Percentiles rank a stretch among this genome's conserved stretches.
Evolutionary conservation across 441 rosid species (phyloP).

Genomic region (Euphorbia corollata): DNA sequence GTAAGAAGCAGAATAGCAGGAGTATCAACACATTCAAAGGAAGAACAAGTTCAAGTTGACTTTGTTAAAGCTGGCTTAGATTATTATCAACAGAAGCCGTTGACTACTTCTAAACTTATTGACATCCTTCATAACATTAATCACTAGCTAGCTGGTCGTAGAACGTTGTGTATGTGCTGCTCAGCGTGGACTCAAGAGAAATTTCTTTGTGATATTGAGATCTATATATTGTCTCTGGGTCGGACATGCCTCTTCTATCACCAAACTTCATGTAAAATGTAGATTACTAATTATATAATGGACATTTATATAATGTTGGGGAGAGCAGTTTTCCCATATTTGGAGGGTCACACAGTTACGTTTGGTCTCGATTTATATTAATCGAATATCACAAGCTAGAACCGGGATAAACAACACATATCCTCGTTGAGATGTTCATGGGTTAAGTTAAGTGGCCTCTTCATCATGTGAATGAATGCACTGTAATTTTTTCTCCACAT

Average conservation of each 20-base stretch:
- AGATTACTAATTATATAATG: conserved; percentile 15
- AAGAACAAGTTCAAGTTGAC: conserved; percentile 40
- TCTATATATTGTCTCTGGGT: no score
- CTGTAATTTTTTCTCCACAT: no score
- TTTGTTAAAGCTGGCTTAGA: conserved; percentile 74
- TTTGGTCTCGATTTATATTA: conserved; percentile 88
- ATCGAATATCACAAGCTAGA: conserved; percentile 95
- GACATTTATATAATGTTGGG: conserved; percentile 97
- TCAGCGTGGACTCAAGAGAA: no score
- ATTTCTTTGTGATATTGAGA: no score
- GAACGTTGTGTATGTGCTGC: no score
- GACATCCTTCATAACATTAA: conserved; percentile 44
- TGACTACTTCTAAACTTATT: conserved; percentile 51
- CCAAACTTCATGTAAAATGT: no score
- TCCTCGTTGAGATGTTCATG: no score
- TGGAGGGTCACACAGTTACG: conserved; percentile 92
- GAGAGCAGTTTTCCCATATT: conserved; percentile 80
- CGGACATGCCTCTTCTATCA: no score
- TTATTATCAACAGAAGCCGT: conserved; percentile 75
- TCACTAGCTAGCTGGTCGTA: background rate
- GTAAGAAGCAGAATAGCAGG: conserved; percentile 61
- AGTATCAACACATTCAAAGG: conserved; percentile 41
- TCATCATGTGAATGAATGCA: no score
- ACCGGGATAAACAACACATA: no score
- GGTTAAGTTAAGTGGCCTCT: no score